phyloP scores from a whole-genome alignment of 2,329 filamentous ascomycete genomes.

The Fusarium kyushuense region DNA sequence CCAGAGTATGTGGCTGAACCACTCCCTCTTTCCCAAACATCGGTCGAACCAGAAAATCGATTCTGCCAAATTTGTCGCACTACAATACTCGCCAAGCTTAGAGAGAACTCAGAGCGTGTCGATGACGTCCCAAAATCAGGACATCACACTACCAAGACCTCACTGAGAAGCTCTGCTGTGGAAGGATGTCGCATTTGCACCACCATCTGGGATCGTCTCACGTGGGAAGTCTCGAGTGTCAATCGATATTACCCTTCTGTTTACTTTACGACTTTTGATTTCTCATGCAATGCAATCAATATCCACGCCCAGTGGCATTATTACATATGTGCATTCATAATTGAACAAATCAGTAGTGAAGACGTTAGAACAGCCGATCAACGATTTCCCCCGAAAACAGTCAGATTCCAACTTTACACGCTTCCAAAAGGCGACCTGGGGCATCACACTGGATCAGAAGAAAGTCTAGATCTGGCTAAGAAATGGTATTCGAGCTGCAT shows the following conservation, averaged over 20 bases:
- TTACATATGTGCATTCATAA: not conserved
- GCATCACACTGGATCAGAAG: not conserved
- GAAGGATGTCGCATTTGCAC: not conserved
- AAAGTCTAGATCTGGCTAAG: not conserved
- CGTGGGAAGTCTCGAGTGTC: not conserved
- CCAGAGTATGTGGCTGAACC: not conserved
- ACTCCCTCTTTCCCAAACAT: not conserved
- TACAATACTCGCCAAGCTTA: not conserved
- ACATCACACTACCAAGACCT: not conserved
- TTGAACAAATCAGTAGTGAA: not conserved
- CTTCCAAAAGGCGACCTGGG: not conserved
- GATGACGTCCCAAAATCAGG: not conserved
- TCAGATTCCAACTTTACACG: not conserved
- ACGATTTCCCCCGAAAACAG: fast-evolving
- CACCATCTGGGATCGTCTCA: not conserved
- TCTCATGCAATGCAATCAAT: not conserved
- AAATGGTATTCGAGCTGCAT: not conserved
- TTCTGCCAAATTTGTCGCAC: not conserved
- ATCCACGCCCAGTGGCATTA: not conserved
- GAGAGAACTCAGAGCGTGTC: not conserved
- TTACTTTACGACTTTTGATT: not conserved
- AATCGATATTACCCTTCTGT: not conserved
- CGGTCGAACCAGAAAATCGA: not conserved
- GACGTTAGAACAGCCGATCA: not conserved
- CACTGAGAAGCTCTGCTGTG: not conserved